Evolutionary conservation across 805 yeast genomes (phyloP).

Genomic region (Cephaloascus fragrans): DNA sequence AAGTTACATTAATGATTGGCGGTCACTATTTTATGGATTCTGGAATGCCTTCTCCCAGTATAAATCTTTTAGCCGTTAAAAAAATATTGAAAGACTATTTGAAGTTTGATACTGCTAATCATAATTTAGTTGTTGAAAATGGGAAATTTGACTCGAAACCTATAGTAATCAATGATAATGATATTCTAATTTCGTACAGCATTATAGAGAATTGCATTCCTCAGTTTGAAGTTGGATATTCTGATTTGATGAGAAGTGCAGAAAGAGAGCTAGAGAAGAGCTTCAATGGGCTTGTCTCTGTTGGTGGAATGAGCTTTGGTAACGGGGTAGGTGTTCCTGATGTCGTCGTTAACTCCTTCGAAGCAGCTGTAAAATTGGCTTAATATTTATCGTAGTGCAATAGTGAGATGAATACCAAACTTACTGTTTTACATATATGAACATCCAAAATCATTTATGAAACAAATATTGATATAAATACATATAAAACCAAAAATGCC

Average conservation of each 20-base stretch:
- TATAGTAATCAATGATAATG: background rate
- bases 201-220: conserved; percentile 56
- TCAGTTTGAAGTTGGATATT: conserved; percentile 67
- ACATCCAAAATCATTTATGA: no score
- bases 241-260: conserved; percentile 25
- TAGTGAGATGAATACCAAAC: no score
- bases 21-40: conserved; percentile 44
- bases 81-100: conserved; percentile 11
- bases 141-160: conserved; percentile 7
- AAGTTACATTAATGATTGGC: conserved; percentile 85
- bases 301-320: conserved; percentile 72
- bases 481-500: no score
- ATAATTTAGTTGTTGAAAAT: background rate
- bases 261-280: conserved; percentile 18
- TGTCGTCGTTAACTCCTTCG: conserved; percentile 41
- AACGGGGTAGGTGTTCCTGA: conserved; percentile 88
- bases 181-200: conserved; percentile 15
- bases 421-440: no score
- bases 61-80: conserved; percentile 17
- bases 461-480: no score
- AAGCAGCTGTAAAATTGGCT: background rate
- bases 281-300: conserved; percentile 31
- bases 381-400: no score
- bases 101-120: background rate
- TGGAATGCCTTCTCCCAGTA: conserved; percentile 18